Evolutionary conservation across 2,329 filamentous ascomycete genomes (phyloP).

Genomic region (Emergomyces pasteurianus): DNA sequence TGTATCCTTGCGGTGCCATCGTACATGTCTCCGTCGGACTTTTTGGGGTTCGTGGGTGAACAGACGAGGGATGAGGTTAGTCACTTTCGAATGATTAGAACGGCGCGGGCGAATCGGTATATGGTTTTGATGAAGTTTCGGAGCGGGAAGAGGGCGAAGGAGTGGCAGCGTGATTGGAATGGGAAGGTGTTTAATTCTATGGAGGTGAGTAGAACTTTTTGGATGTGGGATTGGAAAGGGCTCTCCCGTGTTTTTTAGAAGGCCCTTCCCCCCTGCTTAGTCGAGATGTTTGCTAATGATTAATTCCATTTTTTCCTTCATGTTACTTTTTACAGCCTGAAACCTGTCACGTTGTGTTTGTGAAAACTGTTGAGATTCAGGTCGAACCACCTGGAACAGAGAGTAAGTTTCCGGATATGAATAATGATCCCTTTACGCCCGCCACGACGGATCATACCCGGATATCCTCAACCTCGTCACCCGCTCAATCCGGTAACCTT

Average conservation of each 20-base stretch:
- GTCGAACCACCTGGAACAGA: constrained; percentile 25
- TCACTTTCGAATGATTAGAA: constrained; percentile 91
- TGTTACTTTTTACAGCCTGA: constrained; percentile 52
- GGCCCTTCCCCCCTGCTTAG: constrained; percentile 4
- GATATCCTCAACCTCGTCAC: constrained; percentile 12
- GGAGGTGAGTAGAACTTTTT: constrained; percentile 51
- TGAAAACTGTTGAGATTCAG: constrained; percentile 74
- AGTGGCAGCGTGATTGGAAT: constrained; percentile 80
- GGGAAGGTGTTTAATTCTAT: constrained; percentile 87
- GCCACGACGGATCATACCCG: constrained; percentile 17
- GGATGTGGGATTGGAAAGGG: too few species aligned
- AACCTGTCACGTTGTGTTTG: constrained; percentile 87
- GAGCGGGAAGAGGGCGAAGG: constrained; percentile 57
- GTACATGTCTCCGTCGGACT: constrained; percentile 82
- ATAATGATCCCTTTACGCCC: constrained; percentile 53
- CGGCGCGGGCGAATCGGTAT: constrained; percentile 77
- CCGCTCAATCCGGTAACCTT: constrained; percentile 22
- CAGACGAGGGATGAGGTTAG: constrained; percentile 75
- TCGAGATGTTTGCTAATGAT: constrained; percentile 9
- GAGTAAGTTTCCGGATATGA: constrained; percentile 47
- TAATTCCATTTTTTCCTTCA: background rate
- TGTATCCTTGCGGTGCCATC: constrained; percentile 92
- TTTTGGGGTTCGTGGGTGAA: constrained; percentile 83
- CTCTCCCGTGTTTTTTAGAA: background rate
- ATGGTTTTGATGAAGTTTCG: constrained; percentile 94